Conservation (phyloP, 2,329 filamentous ascomycete genomes). For the Cladobotryum mycophilum region DNA sequence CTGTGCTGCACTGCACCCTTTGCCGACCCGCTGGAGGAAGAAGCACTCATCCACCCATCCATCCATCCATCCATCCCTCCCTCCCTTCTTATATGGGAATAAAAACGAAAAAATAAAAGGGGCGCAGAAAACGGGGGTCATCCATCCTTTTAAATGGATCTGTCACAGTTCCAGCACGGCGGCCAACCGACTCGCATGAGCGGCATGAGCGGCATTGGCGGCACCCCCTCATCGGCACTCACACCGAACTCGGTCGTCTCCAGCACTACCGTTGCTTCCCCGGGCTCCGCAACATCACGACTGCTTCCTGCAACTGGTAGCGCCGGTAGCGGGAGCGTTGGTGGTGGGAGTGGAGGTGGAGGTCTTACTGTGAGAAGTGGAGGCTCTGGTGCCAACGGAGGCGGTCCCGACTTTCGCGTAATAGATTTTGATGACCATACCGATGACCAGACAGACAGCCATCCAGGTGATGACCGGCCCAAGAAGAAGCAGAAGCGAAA, state of each 20-base stretch:
- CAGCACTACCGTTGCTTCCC: conserved; percentile 19
- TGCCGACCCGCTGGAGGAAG: no score
- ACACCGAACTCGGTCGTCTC: conserved; percentile 22
- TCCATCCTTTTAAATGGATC: conserved; percentile 15
- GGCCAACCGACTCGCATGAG: conserved; percentile 2
- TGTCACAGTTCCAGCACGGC: conserved; percentile 21
- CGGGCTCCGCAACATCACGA: conserved; percentile 14
- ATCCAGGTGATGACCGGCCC: conserved; percentile 32
- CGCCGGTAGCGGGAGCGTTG: conserved; percentile 1
- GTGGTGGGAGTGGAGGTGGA: conserved; percentile 1
- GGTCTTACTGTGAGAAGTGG: neutral
- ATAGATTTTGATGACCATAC: conserved; percentile 5
- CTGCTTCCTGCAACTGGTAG: conserved; percentile 17
- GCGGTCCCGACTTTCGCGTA: conserved; percentile 3
- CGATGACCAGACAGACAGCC: conserved; percentile 20
- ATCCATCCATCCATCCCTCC: neutral
- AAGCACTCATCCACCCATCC: no score
- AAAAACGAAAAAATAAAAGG: neutral
- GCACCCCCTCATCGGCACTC: conserved; percentile 15
- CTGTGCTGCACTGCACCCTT: no score
- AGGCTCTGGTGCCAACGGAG: neutral
- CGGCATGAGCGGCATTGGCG: neutral
- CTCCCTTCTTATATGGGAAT: neutral
- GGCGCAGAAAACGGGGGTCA: no score
- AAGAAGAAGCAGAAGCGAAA: conserved; percentile 77